These are phyloP conservation scores for Macadamia tetraphylla DNA, from an alignment of 164 flowering plant genomes.

Conservation along the genomic window DNA sequence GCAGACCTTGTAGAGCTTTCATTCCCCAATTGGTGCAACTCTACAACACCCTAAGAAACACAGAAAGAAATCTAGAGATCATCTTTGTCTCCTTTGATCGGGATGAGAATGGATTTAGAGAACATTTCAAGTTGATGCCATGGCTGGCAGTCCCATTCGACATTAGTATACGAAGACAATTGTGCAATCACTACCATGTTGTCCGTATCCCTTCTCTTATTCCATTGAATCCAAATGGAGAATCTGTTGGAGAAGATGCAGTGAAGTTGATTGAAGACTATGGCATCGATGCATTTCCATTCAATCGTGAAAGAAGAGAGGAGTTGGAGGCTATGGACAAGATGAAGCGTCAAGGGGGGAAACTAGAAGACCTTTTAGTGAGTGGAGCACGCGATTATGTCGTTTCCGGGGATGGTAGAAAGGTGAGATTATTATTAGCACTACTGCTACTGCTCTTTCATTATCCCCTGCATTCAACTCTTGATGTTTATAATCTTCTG, in stretches of 20 bases:
- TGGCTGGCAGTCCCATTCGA: conserved; percentile 60
- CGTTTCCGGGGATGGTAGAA: conserved; percentile 25
- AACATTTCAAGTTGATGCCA: conserved; percentile 47
- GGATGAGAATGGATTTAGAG: conserved; percentile 32
- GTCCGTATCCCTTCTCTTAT: conserved; percentile 40
- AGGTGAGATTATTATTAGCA: conserved; percentile 20
- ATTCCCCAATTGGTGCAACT: conserved; percentile 37
- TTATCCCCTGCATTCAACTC: no score
- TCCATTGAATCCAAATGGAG: conserved; percentile 25
- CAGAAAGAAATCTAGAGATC: conserved; percentile 33
- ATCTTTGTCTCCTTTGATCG: conserved; percentile 47
- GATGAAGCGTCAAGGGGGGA: conserved; percentile 31
- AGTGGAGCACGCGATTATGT: conserved; percentile 29
- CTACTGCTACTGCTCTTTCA: not conserved
- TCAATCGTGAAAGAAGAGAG: conserved; percentile 35
- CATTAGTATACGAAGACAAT: conserved; percentile 9
- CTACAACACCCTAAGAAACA: conserved; percentile 29
- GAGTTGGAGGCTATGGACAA: conserved; percentile 40
- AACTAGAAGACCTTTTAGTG: conserved; percentile 37
- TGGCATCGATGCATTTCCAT: conserved; percentile 52
- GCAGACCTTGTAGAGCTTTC: conserved; percentile 52
- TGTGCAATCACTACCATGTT: conserved; percentile 27
- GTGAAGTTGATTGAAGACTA: conserved; percentile 45
- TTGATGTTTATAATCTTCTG: conserved; percentile 7
- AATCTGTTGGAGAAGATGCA: conserved; percentile 25